Conservation (phyloP, 371 early-diverging fungal genomes). For the Chytridium lagenaria region DNA sequence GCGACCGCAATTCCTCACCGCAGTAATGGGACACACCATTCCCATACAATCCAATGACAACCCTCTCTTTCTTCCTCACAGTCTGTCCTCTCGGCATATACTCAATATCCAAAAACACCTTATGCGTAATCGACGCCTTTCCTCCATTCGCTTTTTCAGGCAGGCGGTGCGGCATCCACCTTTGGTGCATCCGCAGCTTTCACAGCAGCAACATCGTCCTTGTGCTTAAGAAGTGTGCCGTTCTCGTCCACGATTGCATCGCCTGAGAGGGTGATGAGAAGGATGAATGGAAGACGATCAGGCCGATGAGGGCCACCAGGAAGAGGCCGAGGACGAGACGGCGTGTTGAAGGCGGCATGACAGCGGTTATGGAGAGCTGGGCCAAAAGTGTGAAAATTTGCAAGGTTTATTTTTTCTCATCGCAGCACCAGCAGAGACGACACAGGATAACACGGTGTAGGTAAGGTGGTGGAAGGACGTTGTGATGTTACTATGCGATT, state of each 20-base stretch:
- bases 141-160: neutral
- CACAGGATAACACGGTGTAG: too few relatives aligned
- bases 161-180: neutral
- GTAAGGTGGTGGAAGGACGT: too few relatives aligned
- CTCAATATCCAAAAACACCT: slow-evolving; percentile 85
- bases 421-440: too few relatives aligned
- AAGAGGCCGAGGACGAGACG: slow-evolving; percentile 6
- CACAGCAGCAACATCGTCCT: neutral
- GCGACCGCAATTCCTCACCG: slow-evolving; percentile 82
- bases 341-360: slow-evolving; percentile 10
- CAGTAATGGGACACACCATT: slow-evolving; percentile 94
- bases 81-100: slow-evolving; percentile 70
- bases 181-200: neutral
- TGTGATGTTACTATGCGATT: too few relatives aligned
- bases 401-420: neutral
- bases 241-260: neutral
- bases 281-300: slow-evolving; percentile 3
- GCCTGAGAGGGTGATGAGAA: slow-evolving; percentile 7
- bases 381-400: too few relatives aligned
- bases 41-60: slow-evolving; percentile 61
- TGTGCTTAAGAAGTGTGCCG: neutral
- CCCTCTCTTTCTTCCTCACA: slow-evolving; percentile 65
- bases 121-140: slow-evolving; percentile 42
- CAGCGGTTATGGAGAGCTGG: slow-evolving; percentile 3
- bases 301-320: neutral